These are phyloP conservation scores for Volvariella surrecta DNA, from an alignment of 1,284 basidiomycete species.

Conservation along the genomic window DNA sequence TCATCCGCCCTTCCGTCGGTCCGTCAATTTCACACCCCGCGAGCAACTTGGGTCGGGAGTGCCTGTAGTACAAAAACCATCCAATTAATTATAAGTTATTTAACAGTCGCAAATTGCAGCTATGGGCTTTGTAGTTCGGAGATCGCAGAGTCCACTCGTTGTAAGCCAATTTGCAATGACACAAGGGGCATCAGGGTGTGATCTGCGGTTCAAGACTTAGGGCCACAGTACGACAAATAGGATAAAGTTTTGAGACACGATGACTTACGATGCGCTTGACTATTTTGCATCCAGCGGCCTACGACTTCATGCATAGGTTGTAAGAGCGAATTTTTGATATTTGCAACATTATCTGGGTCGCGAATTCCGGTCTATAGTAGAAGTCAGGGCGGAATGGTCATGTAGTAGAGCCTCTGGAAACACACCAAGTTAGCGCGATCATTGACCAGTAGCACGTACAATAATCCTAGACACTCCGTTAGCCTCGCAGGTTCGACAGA, in stretches of 20 bases:
- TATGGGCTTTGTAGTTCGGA: background rate
- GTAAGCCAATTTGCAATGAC: slow-evolving; percentile 7
- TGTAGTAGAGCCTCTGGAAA: too few relatives aligned
- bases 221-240: background rate
- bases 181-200: slow-evolving; percentile 5
- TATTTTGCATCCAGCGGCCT: slow-evolving; percentile 8
- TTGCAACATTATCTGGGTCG: slow-evolving; percentile 7
- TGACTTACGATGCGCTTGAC: background rate
- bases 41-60: too few relatives aligned
- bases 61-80: too few relatives aligned
- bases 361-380: slow-evolving; percentile 12
- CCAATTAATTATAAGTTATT: too few relatives aligned
- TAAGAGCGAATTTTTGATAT: slow-evolving; percentile 14
- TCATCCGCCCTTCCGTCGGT: too few relatives aligned
- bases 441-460: slow-evolving; percentile 40
- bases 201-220: background rate
- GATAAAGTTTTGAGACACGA: too few relatives aligned
- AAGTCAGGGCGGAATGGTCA: too few relatives aligned
- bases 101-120: too few relatives aligned
- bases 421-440: slow-evolving; percentile 39
- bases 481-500: slow-evolving; percentile 40
- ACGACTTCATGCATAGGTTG: slow-evolving; percentile 12
- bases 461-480: slow-evolving; percentile 43
- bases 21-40: too few relatives aligned
- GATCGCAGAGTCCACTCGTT: slow-evolving; percentile 9